Conservation (phyloP, 2,329 filamentous ascomycete genomes). For the Eutypa lata region DNA sequence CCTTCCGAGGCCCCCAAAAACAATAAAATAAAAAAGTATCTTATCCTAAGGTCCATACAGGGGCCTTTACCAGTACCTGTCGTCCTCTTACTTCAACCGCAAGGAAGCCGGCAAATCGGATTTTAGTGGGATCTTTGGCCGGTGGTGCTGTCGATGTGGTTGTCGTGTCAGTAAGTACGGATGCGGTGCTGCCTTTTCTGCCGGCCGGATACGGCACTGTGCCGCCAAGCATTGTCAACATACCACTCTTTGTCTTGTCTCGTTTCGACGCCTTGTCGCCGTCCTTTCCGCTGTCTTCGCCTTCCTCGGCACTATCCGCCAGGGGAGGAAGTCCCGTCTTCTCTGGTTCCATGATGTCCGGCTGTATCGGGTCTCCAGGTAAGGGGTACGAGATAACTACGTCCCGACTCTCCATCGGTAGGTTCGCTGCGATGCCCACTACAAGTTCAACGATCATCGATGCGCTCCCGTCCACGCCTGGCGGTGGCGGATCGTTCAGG, state of each 20-base stretch:
- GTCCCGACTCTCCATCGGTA: constrained; percentile 88
- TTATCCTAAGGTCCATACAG: constrained; percentile 59
- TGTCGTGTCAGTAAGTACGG: constrained; percentile 40
- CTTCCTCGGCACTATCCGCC: constrained; percentile 36
- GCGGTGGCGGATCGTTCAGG: constrained; percentile 71
- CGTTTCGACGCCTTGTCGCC: constrained; percentile 34
- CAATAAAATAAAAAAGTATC: not conserved
- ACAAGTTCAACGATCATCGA: constrained; percentile 92
- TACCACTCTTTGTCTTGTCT: constrained; percentile 48
- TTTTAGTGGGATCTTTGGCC: constrained; percentile 49
- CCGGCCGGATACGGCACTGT: constrained; percentile 22
- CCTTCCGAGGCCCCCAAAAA: too few species aligned
- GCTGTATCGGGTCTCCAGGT: constrained; percentile 68
- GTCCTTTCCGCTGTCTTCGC: constrained; percentile 34
- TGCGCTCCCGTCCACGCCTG: constrained; percentile 82
- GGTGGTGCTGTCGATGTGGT: constrained; percentile 28
- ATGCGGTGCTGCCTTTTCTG: constrained; percentile 32
- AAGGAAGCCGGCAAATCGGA: constrained; percentile 74
- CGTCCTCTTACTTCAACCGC: constrained; percentile 72
- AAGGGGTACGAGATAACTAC: constrained; percentile 83
- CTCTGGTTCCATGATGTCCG: constrained; percentile 83
- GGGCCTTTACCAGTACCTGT: constrained; percentile 72
- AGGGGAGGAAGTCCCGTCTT: constrained; percentile 65
- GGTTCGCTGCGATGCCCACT: constrained; percentile 77
- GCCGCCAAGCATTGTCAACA: constrained; percentile 33